Percentiles rank a stretch among this genome's conserved stretches.
Conservation (phyloP, 2,329 filamentous ascomycete genomes). For the Cryphonectria japonica region DNA sequence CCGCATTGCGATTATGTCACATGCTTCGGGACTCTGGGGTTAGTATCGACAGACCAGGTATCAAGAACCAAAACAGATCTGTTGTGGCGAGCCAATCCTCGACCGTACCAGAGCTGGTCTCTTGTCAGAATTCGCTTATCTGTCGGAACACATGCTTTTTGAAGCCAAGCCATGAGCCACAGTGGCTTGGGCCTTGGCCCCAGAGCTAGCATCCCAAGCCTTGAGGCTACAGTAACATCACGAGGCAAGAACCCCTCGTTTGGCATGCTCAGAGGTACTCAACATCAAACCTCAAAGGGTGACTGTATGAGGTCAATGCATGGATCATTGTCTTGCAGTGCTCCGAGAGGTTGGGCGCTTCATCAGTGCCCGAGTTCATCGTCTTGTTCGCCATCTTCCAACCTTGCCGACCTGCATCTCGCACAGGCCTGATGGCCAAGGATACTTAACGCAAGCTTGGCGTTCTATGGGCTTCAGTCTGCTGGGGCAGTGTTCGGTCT, state of each 20-base stretch:
- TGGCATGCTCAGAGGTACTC: slow-evolving; percentile 9
- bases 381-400: background rate
- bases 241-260: background rate
- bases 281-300: slow-evolving; percentile 6
- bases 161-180: background rate
- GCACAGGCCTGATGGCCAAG: slow-evolving; percentile 20
- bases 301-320: background rate
- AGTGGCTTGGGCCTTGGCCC: background rate
- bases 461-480: slow-evolving; percentile 3
- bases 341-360: background rate
- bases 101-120: no score
- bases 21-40: no score
- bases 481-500: slow-evolving; percentile 7
- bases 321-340: background rate
- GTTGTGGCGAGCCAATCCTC: no score
- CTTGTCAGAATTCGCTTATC: no score
- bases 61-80: no score
- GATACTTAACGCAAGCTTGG: slow-evolving; percentile 18
- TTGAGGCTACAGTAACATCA: background rate
- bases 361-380: background rate
- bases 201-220: background rate
- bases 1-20: background rate
- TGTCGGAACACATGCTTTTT: background rate
- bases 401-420: slow-evolving; percentile 5
- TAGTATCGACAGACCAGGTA: no score